Conservation (phyloP, 164 flowering plant genomes). For the Buxus sempervirens region DNA sequence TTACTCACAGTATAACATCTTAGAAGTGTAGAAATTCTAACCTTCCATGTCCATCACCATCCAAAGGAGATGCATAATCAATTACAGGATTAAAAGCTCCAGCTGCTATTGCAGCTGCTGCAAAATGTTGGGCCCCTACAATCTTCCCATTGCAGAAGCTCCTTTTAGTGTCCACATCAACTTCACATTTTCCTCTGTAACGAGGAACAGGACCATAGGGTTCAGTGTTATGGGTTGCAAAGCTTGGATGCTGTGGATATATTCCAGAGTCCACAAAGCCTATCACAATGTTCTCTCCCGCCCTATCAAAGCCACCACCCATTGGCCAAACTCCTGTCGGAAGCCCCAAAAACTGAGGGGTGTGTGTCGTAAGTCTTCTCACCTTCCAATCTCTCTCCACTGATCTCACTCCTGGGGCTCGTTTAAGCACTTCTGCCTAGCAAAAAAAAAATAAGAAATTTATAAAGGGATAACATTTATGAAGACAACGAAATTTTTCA, state of each 20-base stretch:
- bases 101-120: slow-evolving; percentile 89
- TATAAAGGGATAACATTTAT: background rate
- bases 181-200: slow-evolving; percentile 93
- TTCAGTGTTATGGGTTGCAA: slow-evolving; percentile 52
- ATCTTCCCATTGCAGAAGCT: slow-evolving; percentile 90
- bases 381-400: slow-evolving; percentile 96
- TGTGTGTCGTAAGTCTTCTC: slow-evolving; percentile 84
- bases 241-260: slow-evolving; percentile 89
- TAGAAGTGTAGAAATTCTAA: slow-evolving; percentile 21
- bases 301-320: slow-evolving; percentile 90
- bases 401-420: slow-evolving; percentile 59
- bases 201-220: slow-evolving; percentile 79
- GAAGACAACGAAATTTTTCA: no score
- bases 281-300: slow-evolving; percentile 93
- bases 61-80: slow-evolving; percentile 92
- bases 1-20: background rate
- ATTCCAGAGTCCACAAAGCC: slow-evolving; percentile 98
- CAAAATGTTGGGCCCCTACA: slow-evolving; percentile 98
- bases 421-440: slow-evolving; percentile 65
- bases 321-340: slow-evolving; percentile 99
- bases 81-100: slow-evolving; percentile 78
- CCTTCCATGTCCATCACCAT: slow-evolving; percentile 99
- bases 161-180: slow-evolving; percentile 66
- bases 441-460: slow-evolving; percentile 24
- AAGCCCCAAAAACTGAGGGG: slow-evolving; percentile 96